phyloP scores from a whole-genome alignment of 2,329 filamentous ascomycete genomes.

The Neofusicoccum umdonicola region DNA sequence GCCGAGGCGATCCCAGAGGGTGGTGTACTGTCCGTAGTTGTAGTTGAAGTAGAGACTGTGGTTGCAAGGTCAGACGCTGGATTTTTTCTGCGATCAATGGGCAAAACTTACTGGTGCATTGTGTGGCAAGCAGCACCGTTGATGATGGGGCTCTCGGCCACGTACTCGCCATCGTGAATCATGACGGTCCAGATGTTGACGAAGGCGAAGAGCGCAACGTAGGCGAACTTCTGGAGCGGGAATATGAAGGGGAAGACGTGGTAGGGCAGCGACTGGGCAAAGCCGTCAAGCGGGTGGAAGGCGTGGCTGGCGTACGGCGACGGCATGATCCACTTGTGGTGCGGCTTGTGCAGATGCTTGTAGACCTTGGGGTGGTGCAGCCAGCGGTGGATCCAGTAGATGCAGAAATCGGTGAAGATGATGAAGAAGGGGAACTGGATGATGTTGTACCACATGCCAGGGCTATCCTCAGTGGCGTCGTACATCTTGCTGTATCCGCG shows the following conservation, averaged over 20 bases:
- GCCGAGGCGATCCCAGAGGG: conserved; percentile 83
- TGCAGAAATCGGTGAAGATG: conserved; percentile 81
- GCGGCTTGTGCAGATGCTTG: conserved; percentile 89
- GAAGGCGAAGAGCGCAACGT: conserved; percentile 81
- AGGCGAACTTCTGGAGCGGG: conserved; percentile 87
- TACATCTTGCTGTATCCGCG: conserved; percentile 85
- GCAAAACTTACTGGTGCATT: conserved; percentile 67
- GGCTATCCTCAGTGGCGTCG: conserved; percentile 71
- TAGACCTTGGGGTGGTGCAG: conserved; percentile 80
- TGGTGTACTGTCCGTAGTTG: conserved; percentile 95
- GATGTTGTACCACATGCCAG: conserved; percentile 73
- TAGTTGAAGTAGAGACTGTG: conserved; percentile 61
- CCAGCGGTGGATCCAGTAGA: conserved; percentile 88
- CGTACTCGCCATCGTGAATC: conserved; percentile 94
- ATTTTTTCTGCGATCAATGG: conserved; percentile 46
- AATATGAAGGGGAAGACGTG: conserved; percentile 92
- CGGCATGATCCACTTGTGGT: conserved; percentile 99
- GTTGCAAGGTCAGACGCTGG: not conserved
- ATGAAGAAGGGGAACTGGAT: conserved; percentile 86
- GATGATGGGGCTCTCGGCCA: conserved; percentile 84
- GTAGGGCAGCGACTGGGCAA: conserved; percentile 83
- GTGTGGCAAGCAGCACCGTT: conserved; percentile 95
- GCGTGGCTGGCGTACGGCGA: conserved; percentile 89
- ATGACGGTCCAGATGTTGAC: conserved; percentile 97
- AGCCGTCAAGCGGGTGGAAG: conserved; percentile 93